A percentile compares a stretch with the other conserved stretches of the same genome.
Evolutionary conservation across 345 rosid species (phyloP).

Genomic region (Rhodomyrtus tomentosa): DNA sequence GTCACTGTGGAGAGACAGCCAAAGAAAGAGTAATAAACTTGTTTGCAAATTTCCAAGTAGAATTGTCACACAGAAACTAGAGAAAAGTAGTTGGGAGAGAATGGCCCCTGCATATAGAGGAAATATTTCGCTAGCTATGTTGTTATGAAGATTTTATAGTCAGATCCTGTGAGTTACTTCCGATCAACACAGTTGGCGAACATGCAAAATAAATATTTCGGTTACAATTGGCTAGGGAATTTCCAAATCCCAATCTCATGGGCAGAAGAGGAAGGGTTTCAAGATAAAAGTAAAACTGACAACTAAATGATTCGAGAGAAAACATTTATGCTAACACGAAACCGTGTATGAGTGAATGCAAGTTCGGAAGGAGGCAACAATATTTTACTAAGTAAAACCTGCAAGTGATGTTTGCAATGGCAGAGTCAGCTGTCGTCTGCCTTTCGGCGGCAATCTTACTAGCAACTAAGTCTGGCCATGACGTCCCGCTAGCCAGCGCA

Average conservation of each 20-base stretch:
- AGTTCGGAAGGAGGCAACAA: neutral
- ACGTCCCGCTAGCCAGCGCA: constrained; percentile 85
- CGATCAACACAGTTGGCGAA: neutral
- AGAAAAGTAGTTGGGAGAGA: neutral
- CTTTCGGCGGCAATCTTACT: constrained; percentile 97
- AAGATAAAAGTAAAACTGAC: neutral
- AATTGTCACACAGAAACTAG: neutral
- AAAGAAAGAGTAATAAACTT: neutral
- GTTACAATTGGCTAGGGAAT: neutral
- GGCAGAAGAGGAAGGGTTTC: neutral
- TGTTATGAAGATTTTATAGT: neutral
- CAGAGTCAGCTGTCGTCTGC: constrained; percentile 88
- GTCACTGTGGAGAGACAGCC: neutral
- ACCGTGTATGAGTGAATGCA: neutral
- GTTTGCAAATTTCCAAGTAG: neutral
- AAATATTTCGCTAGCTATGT: neutral
- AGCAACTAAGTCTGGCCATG: constrained; percentile 97
- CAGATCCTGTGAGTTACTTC: neutral
- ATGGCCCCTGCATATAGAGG: neutral
- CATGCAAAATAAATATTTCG: neutral
- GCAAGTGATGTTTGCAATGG: constrained; percentile 97
- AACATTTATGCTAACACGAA: neutral
- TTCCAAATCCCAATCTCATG: neutral
- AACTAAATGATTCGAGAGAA: neutral
- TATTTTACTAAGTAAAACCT: constrained; percentile 29